Conservation (phyloP, 192 early-diverging fungal genomes). For the Backusella morwellensis region DNA sequence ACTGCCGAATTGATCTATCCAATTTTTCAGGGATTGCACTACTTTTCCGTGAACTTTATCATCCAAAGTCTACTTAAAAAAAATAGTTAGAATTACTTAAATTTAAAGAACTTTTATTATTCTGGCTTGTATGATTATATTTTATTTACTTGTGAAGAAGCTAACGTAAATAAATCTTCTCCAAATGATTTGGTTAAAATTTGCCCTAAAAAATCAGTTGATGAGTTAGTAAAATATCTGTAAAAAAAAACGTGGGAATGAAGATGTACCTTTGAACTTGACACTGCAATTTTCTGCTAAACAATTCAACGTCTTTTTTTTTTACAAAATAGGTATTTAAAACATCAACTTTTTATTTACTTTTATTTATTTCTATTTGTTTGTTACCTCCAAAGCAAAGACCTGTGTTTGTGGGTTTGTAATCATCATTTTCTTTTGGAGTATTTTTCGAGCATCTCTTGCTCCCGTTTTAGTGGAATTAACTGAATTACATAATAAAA, state of each 20-base stretch:
- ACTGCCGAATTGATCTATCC: constrained; percentile 21
- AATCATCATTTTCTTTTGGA: constrained; percentile 34
- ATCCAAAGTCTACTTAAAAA: constrained; percentile 12
- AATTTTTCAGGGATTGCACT: constrained; percentile 25
- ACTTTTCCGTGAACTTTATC: constrained; percentile 26
- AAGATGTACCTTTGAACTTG: constrained; percentile 18
- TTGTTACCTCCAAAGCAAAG: constrained; percentile 28
- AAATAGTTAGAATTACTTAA: neutral
- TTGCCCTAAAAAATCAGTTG: constrained; percentile 17
- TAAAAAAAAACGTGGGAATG: neutral
- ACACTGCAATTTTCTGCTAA: constrained; percentile 28
- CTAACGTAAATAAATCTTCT: constrained; percentile 29
- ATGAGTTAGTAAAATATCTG: neutral
- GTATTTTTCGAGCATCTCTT: constrained; percentile 36
- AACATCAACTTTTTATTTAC: neutral
- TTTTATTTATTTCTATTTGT: neutral
- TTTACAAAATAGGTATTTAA: neutral
- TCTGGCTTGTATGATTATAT: neutral
- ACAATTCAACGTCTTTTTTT: constrained; percentile 22
- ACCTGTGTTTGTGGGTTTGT: constrained; percentile 20
- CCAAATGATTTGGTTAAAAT: constrained; percentile 32
- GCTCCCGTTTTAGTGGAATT: constrained; percentile 32
- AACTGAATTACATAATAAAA: constrained; percentile 28
- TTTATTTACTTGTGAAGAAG: constrained; percentile 16
- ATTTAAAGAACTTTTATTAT: neutral